Evolutionary conservation across 2,329 filamentous ascomycete genomes (phyloP), one percentile per base, ranked within the genome.

Genomic region (Dothideomycetes sp.): DNA sequence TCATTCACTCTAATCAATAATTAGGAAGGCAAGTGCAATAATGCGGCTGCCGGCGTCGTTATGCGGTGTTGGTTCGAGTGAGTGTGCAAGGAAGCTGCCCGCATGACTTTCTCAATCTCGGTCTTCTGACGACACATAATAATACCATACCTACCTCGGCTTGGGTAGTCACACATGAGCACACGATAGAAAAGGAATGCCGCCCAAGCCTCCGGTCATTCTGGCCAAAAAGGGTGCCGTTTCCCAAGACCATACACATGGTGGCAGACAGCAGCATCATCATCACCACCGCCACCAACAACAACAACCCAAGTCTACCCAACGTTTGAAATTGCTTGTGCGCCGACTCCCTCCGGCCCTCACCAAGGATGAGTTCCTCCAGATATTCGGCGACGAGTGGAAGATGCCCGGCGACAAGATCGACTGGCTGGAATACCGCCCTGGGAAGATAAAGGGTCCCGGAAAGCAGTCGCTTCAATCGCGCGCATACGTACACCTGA

Each of bases 341-440:
- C 79, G 93, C 38, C 76, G 89, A 43, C 73, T 98, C 4, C 85
- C 91, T 8, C 88, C 91, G 1, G 85, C 82, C 7, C 70, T 98
- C 59, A 93, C 84, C 0, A 75, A 84, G 54, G 62, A 71, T 1
- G 91, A 98, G 54, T 89, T 93, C 48, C 69, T 79, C 52, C 61
- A 66, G 11, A 71, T 78, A 7, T 60, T 95, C 10, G 88, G 87
- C 4, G 72, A 80, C 2, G 81, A 87, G 34, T 96, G 89, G 89
- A 83, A 79, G 53, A 53, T 74, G 3, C 84, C 83, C n/a, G 75
- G 74, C 33, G 86, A 85, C 22, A 91, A 80, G 57, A 77, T 93
- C 10, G 88, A 94, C 59, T 95, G 85, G 84, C 70, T 83, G 49
- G 73, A 73, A 34, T 98, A 76, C 58, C 73, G 73, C 44, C 64